These are phyloP conservation scores for Russula earlei DNA, from an alignment of 768 basidiomycete species.

Conservation along the genomic window DNA sequence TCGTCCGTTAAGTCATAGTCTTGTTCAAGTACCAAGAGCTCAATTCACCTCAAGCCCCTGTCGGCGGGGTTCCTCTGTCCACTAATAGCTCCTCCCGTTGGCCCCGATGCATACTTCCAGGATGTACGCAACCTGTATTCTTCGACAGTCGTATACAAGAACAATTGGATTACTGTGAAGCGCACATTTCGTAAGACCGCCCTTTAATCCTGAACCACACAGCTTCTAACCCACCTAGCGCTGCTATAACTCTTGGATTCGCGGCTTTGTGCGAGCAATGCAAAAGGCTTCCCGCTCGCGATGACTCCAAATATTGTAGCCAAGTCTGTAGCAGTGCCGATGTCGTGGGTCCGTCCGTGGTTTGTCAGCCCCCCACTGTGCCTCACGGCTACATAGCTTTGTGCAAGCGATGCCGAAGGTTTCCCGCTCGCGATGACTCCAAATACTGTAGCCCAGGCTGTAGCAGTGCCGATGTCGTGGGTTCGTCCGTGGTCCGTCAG, in stretches of 20 bases:
- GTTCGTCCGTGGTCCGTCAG: not conserved
- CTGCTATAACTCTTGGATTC: not conserved
- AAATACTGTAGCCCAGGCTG: constrained; percentile 1
- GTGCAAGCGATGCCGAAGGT: not conserved
- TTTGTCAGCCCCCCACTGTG: no score
- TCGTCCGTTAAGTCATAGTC: no score
- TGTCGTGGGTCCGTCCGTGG: no score
- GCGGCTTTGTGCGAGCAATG: not conserved
- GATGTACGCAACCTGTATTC: not conserved
- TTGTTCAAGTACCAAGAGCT: not conserved
- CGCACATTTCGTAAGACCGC: not conserved
- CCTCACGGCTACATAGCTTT: not conserved
- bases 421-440: not conserved
- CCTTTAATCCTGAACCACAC: not conserved
- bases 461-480: not conserved
- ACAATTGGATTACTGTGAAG: not conserved
- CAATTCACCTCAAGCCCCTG: not conserved
- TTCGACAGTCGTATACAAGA: not conserved
- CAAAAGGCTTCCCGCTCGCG: not conserved
- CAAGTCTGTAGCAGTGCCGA: not conserved
- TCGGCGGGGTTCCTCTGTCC: not conserved
- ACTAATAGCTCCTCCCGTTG: not conserved
- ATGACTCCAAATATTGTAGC: constrained; percentile 1
- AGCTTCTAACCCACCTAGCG: not conserved
- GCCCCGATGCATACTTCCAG: not conserved